These are phyloP conservation scores for Penicillium occitanis DNA, from an alignment of 2,329 filamentous ascomycete species.

Conservation along the genomic window DNA sequence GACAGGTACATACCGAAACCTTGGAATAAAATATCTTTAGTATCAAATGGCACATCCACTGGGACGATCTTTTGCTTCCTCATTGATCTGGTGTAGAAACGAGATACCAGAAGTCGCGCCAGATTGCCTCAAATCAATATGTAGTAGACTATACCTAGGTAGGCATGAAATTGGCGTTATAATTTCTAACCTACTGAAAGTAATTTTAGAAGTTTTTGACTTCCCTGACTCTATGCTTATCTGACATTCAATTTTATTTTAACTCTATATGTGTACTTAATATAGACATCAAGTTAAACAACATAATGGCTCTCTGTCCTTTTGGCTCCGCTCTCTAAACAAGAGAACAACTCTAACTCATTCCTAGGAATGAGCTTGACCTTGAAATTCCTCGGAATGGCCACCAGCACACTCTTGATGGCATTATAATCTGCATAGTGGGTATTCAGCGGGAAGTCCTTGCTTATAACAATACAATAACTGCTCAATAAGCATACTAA, in stretches of 20 bases:
- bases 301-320: background rate
- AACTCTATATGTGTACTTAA: no score
- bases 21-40: background rate
- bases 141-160: no score
- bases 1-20: background rate
- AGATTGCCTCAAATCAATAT: no score
- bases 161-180: no score
- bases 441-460: constrained; percentile 54
- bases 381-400: constrained; percentile 60
- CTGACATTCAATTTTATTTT: background rate
- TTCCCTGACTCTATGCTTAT: background rate
- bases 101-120: background rate
- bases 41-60: background rate
- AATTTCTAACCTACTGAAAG: no score
- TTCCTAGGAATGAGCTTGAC: constrained; percentile 57
- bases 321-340: constrained; percentile 44
- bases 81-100: background rate
- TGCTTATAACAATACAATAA: no score
- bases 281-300: no score
- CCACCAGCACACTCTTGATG: constrained; percentile 59
- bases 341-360: constrained; percentile 37
- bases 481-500: no score
- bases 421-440: constrained; percentile 64
- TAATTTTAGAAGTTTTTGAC: no score
- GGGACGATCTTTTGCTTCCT: background rate